A percentile compares a stretch with the other conserved stretches of the same genome.
Evolutionary conservation across 2,329 filamentous ascomycete species (phyloP).

Genomic region (Penicillium brevicompactum): DNA sequence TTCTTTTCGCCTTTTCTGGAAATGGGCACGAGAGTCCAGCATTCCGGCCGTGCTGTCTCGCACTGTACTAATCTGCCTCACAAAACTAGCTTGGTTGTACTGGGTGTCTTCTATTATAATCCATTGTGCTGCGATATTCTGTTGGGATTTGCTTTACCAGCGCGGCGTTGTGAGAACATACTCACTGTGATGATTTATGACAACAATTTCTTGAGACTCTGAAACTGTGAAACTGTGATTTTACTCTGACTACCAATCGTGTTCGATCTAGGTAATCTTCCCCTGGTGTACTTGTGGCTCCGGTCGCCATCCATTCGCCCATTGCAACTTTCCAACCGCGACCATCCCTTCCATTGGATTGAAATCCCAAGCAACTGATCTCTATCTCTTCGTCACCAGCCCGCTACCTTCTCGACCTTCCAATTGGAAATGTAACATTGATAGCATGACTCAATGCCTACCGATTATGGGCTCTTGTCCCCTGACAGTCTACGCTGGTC

Average conservation of each 20-base stretch:
- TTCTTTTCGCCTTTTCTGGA: background rate
- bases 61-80: slow-evolving; percentile 12
- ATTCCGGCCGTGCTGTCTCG: background rate
- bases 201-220: background rate
- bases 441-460: no score
- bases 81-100: background rate
- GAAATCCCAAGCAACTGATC: background rate
- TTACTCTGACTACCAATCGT: background rate
- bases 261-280: slow-evolving; percentile 2
- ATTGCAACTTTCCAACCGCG: background rate
- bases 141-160: background rate
- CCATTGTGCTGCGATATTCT: background rate
- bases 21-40: background rate
- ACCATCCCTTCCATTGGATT: background rate
- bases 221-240: background rate
- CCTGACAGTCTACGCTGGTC: no score
- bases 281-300: background rate
- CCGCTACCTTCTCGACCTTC: no score
- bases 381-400: background rate
- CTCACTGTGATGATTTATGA: slow-evolving; percentile 3
- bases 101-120: background rate
- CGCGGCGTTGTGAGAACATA: background rate
- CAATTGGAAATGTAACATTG: no score
- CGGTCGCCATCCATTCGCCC: background rate
- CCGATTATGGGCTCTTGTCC: no score